Percentiles rank a stretch among this genome's conserved stretches.
These are phyloP conservation scores for Theileria equi DNA, from an alignment of 169 alveolate genomes.

Conservation along the genomic window DNA sequence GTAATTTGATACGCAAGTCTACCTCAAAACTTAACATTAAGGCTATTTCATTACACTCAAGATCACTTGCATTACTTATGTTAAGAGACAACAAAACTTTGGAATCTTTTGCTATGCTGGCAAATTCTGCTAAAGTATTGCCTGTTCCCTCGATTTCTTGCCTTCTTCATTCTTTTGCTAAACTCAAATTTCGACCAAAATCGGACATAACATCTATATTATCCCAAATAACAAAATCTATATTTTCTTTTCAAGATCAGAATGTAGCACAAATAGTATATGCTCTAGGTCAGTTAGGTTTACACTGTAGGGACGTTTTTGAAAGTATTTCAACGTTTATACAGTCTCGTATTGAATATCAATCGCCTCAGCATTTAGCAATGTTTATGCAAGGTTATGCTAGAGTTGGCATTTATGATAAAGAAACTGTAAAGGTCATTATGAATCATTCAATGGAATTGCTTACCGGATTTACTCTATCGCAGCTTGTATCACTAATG, in stretches of 20 bases:
- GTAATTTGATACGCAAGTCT: constrained; percentile 36
- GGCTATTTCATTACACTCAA: constrained; percentile 47
- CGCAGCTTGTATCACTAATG: constrained; percentile 46
- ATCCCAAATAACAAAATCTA: constrained; percentile 22
- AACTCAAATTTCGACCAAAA: constrained; percentile 43
- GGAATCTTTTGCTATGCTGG: constrained; percentile 12
- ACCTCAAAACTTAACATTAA: constrained; percentile 30
- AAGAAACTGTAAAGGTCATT: constrained; percentile 9
- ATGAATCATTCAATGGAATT: constrained; percentile 15
- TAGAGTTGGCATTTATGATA: constrained; percentile 39
- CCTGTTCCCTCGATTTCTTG: constrained; percentile 42
- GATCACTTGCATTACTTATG: constrained; percentile 45
- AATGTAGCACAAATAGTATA: constrained; percentile 51
- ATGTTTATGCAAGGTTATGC: constrained; percentile 52
- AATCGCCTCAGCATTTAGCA: constrained; percentile 54
- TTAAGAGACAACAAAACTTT: constrained; percentile 44
- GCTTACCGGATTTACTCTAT: constrained; percentile 37
- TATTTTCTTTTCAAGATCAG: constrained; percentile 40
- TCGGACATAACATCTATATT: constrained; percentile 6
- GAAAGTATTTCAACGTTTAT: constrained; percentile 25
- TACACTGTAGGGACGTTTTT: constrained; percentile 5
- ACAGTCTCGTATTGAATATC: constrained; percentile 32
- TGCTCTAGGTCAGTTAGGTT: constrained; percentile 59
- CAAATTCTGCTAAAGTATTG: background rate
- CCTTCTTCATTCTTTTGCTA: constrained; percentile 46